Evolutionary conservation across 2,329 filamentous ascomycete species (phyloP), one percentile per base, ranked within the genome.

Genomic region (Pseudogymnoascus sp.): DNA sequence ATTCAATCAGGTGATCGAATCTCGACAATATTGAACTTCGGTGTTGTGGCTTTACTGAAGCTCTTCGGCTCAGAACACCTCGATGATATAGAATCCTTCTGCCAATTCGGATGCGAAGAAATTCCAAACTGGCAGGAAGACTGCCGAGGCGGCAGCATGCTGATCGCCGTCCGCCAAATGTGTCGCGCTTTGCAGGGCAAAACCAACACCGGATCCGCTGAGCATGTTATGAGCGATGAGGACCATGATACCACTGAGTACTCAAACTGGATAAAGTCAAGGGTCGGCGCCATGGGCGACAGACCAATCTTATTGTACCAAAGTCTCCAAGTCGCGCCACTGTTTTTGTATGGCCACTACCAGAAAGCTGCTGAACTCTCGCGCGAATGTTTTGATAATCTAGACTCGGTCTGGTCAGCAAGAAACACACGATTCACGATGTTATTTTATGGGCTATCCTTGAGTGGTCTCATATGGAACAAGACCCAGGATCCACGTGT

Each of bases 121-220:
- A 82, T 89, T 61, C 82, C 82, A 1, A 83, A 86, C 57, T 92
- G 88, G 88, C 76, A 84, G 52, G 75, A 79, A 45, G 88, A 91
- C 66, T 80, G 86, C 1, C 79, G 87, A 61, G 89, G 89, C 13
- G 89, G 89, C 2, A 83, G 83, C 0, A 75, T 90, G 58, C 74
- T 92, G 5, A 81, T 88, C 62, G 79, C 81, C 2, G 77, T 86
- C 3, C 76, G 85, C 57, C 88, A 92, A 69, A 78, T 82, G 21
- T 81, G 79, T 57, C 81, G 86, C 56, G 86, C 89, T 19, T 73
- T 92, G 18, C 86, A 90, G 69, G 89, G 89, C 59, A 92, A 90
- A 71, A 92, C 89, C 0, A 72, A 73, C 2, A 71, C 74, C 9
- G 74, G 79, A 8, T 61, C 65, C 18, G 58, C 70, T 3, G 67